Conservation (phyloP, 495 filamentous ascomycete genomes). For the Schizothecium vesticola region DNA sequence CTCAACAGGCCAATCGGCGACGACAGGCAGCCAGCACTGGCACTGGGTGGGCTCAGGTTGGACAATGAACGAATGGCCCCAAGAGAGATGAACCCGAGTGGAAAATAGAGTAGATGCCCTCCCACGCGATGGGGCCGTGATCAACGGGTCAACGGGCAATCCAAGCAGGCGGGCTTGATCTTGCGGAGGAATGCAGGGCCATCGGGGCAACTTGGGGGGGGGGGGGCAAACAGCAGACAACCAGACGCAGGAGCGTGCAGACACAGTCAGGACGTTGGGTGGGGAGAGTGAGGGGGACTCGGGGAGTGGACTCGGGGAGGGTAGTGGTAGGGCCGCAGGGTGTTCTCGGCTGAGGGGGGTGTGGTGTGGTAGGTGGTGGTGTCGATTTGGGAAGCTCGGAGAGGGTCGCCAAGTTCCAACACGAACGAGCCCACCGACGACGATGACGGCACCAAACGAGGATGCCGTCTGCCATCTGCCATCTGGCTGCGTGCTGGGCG, state of each 20-base stretch:
- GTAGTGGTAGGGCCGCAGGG: neutral
- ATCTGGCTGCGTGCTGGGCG: neutral
- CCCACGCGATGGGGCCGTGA: neutral
- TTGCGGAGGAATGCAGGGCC: neutral
- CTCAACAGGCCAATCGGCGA: neutral
- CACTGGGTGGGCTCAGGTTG: neutral
- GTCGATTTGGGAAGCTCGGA: slow-evolving; percentile 2
- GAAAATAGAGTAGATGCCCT: neutral
- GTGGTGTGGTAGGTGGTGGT: neutral
- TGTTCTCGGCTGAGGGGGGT: neutral
- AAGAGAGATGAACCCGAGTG: neutral
- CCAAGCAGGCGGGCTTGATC: neutral
- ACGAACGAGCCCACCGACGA: neutral
- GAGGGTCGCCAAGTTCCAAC: slow-evolving; percentile 4
- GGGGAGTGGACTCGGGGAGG: neutral
- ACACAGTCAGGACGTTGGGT: neutral
- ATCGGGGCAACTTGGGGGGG: neutral
- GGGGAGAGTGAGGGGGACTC: neutral
- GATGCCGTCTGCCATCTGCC: neutral
- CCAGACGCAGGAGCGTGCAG: neutral
- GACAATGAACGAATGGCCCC: neutral
- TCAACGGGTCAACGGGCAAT: neutral
- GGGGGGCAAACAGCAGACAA: neutral
- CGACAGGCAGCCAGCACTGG: neutral
- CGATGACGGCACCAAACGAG: neutral